Evolutionary conservation across 768 basidiomycete genomes (phyloP), one percentile per base, ranked within the genome.

Genomic region (Myochromella boudieri): DNA sequence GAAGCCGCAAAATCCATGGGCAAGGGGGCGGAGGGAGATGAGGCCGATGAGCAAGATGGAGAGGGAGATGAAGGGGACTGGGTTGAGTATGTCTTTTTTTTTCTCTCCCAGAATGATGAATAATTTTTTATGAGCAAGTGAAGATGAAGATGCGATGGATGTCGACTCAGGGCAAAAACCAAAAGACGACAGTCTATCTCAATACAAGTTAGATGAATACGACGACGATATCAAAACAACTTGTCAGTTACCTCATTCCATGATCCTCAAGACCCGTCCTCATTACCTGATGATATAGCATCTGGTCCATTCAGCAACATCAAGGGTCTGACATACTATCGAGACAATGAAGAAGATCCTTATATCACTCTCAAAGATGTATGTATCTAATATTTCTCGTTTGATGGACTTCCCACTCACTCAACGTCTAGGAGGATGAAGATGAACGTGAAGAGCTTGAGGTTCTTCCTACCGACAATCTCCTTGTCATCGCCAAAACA

Each of bases 291-390:
- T 33, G 42, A 37, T 48, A 21, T 53, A 88, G 87, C 70, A 34
- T 62, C 69, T 51, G 87, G 94, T 29, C 88, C 89, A 14, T 99
- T 99, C 69, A 92, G 87, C 65, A 95, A 91, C 59, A 92, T 98
- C 66, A 95, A 97, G 62, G 95, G 95, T 14, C 70, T 99, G 41
- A 87, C 87, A 17, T 95, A 90, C 62, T 94, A 97, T 66, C 81
- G 84, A 42, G 84, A 93, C 57, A 93, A 94, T 59, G 79, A 89
- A 44, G 92, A 97, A 27, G 97, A 99, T 67, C 97, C 97, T 0
- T 98, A 95, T 60, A 89, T 99, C 56, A 98, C 95, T 0, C 67
- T 98, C 29, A 95, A 97, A 77, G 91, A 94, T 59, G 94, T 91
- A 59, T 32, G 80, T 63, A n/a, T n/a, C 41, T 27, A 24, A 34